Base-by-base conservation (phyloP, 306 rosid genomes). In the Amphicarpaea edgeworthii region DNA sequence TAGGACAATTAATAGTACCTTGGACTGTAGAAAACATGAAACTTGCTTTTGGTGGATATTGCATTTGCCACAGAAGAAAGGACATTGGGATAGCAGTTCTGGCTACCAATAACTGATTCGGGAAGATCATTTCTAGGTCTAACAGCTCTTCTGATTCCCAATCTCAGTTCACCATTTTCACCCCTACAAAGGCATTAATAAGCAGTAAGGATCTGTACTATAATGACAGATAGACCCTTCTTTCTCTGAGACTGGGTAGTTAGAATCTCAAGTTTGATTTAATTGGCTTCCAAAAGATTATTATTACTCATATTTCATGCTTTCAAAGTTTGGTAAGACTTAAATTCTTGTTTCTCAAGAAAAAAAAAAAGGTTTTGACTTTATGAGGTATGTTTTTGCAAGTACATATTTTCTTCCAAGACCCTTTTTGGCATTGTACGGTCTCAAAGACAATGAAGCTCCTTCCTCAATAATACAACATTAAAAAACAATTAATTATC, bases 1-100 rank as follows among this genome's bases (percentile, higher is more conserved):
- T 28, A 62, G 41, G 68, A 72, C 6, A 63, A 50, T 43, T 46
- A 17, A 62, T 53, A 45, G 59, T 91, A 96, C 99, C 99, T 92
- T 80, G 99, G 99, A 84, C 91, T 89, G 88, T 89, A 92, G 90
- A 90, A 96, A 69, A 96, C 97, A 89, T 88, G 93, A 79, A 92
- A 92, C 84, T 79, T 77, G 89, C 91, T 89, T 85, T 86, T 89
- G 79, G 96, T 84, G 75, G 99, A 85, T 74, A 89, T 82, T 53
- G 99, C 98, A 85, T 88, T 89, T 63, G 95, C 93, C 79, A 92
- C 96, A 47, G 80, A 80, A 62, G 98, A 85, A 24, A 92, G 90
- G 82, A 87, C 83, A 60, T 84, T 83, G 30, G 86, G 88, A 81
- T 83, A 88, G 15, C 90, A 84, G 80, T 83, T 96, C 79, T 84